These are phyloP conservation scores for Penicillium sp. DNA, from an alignment of 2,329 filamentous ascomycete genomes.

Conservation along the genomic window DNA sequence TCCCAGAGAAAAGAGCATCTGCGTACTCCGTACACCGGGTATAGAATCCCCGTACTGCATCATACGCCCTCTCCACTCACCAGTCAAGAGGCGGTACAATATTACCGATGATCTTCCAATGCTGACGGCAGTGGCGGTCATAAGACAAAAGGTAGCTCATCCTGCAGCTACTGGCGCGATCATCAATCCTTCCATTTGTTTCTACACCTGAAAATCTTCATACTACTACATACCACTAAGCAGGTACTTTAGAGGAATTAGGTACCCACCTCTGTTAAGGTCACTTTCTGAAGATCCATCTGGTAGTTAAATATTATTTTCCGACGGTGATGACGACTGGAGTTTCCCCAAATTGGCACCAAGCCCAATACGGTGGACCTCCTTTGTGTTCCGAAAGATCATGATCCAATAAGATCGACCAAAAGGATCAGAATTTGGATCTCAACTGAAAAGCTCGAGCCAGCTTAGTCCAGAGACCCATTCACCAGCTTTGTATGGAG, in stretches of 20 bases:
- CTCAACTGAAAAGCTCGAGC: neutral
- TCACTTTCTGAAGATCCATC: neutral
- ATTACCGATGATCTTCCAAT: slow-evolving; percentile 20
- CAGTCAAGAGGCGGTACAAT: slow-evolving; percentile 1
- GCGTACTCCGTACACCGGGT: slow-evolving; percentile 18
- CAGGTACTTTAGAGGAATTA: neutral
- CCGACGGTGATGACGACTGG: neutral
- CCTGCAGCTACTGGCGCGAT: slow-evolving; percentile 4
- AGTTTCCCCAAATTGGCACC: neutral
- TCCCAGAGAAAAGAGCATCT: neutral
- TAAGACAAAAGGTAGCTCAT: slow-evolving; percentile 10
- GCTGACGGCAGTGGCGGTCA: slow-evolving; percentile 25
- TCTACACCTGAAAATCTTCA: slow-evolving; percentile 4
- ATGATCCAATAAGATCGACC: slow-evolving; percentile 10
- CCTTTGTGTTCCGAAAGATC: slow-evolving; percentile 15
- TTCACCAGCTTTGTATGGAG: neutral
- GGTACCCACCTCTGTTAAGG: neutral
- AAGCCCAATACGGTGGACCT: slow-evolving; percentile 16
- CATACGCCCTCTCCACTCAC: slow-evolving; percentile 6
- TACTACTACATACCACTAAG: neutral
- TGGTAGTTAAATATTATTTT: neutral
- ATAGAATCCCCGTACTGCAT: slow-evolving; percentile 4
- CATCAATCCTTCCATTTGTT: slow-evolving; percentile 22
- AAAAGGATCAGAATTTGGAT: slow-evolving; percentile 10
- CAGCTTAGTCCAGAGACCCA: slow-evolving; percentile 1